phyloP scores from a whole-genome alignment of 768 basidiomycete species.

The Mycena indigotica region DNA sequence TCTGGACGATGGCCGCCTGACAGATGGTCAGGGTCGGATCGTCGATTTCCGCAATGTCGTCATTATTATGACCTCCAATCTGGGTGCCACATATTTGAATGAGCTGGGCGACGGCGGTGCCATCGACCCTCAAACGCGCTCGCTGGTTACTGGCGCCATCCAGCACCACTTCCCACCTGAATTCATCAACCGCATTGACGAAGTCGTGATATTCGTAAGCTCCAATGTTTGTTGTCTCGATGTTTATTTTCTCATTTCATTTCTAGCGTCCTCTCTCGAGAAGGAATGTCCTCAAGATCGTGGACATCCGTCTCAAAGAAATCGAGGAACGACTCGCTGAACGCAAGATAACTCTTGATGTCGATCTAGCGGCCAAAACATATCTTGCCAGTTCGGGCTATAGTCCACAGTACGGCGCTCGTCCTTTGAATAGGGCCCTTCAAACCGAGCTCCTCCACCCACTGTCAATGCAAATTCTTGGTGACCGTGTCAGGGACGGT shows the following conservation, averaged over 20 bases:
- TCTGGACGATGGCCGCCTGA: slow-evolving; percentile 88
- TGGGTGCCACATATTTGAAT: slow-evolving; percentile 76
- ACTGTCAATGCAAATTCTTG: slow-evolving; percentile 80
- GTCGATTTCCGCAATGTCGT: slow-evolving; percentile 62
- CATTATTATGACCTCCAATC: slow-evolving; percentile 65
- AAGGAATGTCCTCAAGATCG: slow-evolving; percentile 77
- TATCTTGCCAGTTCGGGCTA: slow-evolving; percentile 79
- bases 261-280: slow-evolving; percentile 77
- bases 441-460: slow-evolving; percentile 93
- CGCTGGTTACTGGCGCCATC: slow-evolving; percentile 78
- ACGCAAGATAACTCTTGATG: slow-evolving; percentile 76
- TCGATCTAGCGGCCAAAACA: slow-evolving; percentile 76
- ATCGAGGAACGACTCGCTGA: slow-evolving; percentile 78
- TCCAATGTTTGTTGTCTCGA: slow-evolving; percentile 27
- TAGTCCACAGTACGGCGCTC: slow-evolving; percentile 84
- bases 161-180: slow-evolving; percentile 89
- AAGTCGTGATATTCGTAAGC: slow-evolving; percentile 76
- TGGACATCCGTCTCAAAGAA: slow-evolving; percentile 86
- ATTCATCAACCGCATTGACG: slow-evolving; percentile 89
- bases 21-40: slow-evolving; percentile 89
- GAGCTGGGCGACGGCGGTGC: slow-evolving; percentile 72
- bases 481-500: slow-evolving; percentile 78
- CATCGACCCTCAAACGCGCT: slow-evolving; percentile 56
- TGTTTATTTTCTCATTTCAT: background rate
- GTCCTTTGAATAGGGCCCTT: slow-evolving; percentile 89